Evolutionary conservation across 176 grass and related monocot genomes (phyloP), one percentile per base, ranked within the genome.

Genomic region (Themeda triandra): DNA sequence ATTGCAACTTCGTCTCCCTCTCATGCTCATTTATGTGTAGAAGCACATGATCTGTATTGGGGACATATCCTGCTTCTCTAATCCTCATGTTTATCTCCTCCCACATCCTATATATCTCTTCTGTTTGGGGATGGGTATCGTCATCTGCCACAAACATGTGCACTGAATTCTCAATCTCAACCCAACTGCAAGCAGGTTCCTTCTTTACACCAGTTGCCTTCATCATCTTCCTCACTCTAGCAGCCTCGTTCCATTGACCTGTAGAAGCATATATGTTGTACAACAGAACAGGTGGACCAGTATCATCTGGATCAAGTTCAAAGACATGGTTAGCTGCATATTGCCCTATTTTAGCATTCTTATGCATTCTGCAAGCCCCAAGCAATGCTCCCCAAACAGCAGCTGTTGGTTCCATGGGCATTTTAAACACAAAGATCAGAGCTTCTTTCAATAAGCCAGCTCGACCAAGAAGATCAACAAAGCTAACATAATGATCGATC

Each of bases 81-180:
- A 94, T 94, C 53, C 66, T 90, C 65, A 32, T 79, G 71, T 72
- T 87, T 83, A 94, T 78, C 25, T 88, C 80, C 71, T 90, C 89
- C 92, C 87, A 90, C 92, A 83, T 94, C 54, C 66, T 80, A 75
- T 92, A 82, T 87, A 94, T 94, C 82, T 92, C 79, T 69, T 83
- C 69, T 11, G 77, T 56, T 73, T 28, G 66, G 6, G 92, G 92
- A 72, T 94, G 92, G 2, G 87, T 73, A 62, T 86, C 75, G 21
- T 94, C 92, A 67, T 89, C 75, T 37, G 92, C 92, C 24, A 94
- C 85, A 88, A 94, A 94, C 89, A 88, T 94, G 75, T 94, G 90
- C 69, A 91, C 89, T 1, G 56, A 90, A 32, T 94, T 94, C 71
- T 92, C 92, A 5, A 92, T 64, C 74, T 90, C 90, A 59, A 94